phyloP scores from a whole-genome alignment of 2,329 filamentous ascomycete genomes.

The Fusarium sororula region DNA sequence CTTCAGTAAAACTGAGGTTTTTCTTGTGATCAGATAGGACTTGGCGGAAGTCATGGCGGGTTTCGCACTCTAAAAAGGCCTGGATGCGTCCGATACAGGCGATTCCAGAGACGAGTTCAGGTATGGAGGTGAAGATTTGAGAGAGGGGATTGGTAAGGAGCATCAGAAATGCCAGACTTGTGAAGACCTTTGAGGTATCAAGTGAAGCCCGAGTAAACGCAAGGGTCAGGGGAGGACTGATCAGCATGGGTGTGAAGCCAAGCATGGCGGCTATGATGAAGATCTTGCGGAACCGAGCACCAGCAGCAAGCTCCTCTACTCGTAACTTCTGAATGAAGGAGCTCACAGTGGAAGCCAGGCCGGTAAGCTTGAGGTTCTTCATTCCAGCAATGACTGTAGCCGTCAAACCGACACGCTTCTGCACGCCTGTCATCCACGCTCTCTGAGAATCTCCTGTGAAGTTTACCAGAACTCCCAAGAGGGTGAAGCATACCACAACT shows the following conservation, averaged over 20 bases:
- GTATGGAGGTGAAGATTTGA: background rate
- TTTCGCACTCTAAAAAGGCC: background rate
- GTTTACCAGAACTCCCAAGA: conserved; percentile 23
- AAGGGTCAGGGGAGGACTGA: conserved; percentile 49
- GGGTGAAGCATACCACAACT: background rate
- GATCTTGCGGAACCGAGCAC: conserved; percentile 40
- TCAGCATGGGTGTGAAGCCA: conserved; percentile 46
- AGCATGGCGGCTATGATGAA: conserved; percentile 38
- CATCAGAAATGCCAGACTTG: conserved; percentile 23
- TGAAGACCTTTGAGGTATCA: conserved; percentile 45
- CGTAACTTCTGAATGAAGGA: conserved; percentile 43
- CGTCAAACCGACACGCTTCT: conserved; percentile 47
- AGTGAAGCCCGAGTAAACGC: conserved; percentile 40
- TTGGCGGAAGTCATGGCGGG: background rate
- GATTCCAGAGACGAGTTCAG: background rate
- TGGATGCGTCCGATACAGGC: conserved; percentile 1
- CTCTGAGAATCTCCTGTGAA: conserved; percentile 39
- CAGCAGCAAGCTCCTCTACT: conserved; percentile 41
- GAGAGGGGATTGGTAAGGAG: conserved; percentile 1
- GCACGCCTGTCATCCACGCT: conserved; percentile 49
- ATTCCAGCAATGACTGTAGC: conserved; percentile 45
- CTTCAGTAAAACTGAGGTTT: background rate
- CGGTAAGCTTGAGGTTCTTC: conserved; percentile 47
- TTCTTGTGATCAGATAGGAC: background rate
- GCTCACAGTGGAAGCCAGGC: conserved; percentile 41